A percentile compares a stretch with the other conserved stretches of the same genome.
Evolutionary conservation across 1,139 yeast genomes (phyloP).

Genomic region (Kurtzmaniella quercitrusa): DNA sequence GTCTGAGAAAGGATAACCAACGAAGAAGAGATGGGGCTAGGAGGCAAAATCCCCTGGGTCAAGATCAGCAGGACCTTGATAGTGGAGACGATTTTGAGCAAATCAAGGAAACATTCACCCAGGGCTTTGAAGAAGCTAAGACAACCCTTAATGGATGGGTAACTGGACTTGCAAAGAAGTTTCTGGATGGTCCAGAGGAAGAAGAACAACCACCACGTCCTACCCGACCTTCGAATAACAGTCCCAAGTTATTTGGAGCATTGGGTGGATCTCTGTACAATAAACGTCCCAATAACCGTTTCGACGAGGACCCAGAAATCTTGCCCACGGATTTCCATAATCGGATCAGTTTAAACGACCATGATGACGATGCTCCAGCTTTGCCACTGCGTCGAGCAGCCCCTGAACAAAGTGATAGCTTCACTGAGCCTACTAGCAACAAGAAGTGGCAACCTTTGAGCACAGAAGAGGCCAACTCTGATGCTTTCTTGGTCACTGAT

Average conservation of each 20-base stretch:
- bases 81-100: constrained; percentile 65
- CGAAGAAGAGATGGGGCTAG: constrained; percentile 12
- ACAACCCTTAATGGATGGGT: constrained; percentile 81
- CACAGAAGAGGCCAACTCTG: constrained; percentile 54
- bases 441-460: constrained; percentile 62
- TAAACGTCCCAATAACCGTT: constrained; percentile 23
- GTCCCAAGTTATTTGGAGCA: constrained; percentile 42
- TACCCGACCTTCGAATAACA: not conserved
- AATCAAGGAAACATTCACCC: constrained; percentile 63
- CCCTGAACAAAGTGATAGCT: constrained; percentile 9
- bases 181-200: constrained; percentile 23
- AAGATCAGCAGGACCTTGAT: constrained; percentile 40
- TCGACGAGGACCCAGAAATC: constrained; percentile 55
- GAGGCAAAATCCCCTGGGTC: constrained; percentile 15
- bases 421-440: constrained; percentile 14
- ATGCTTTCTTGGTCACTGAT: constrained; percentile 74
- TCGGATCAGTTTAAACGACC: constrained; percentile 48
- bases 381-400: constrained; percentile 29
- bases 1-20: constrained; percentile 10
- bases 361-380: constrained; percentile 41
- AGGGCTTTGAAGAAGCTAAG: constrained; percentile 82
- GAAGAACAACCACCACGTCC: constrained; percentile 3
- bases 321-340: constrained; percentile 52
- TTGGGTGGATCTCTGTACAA: constrained; percentile 43
- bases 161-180: constrained; percentile 61